Conservation (phyloP, 1,139 yeast genomes). For the Hemisphaericaspora xylanilytica region DNA sequence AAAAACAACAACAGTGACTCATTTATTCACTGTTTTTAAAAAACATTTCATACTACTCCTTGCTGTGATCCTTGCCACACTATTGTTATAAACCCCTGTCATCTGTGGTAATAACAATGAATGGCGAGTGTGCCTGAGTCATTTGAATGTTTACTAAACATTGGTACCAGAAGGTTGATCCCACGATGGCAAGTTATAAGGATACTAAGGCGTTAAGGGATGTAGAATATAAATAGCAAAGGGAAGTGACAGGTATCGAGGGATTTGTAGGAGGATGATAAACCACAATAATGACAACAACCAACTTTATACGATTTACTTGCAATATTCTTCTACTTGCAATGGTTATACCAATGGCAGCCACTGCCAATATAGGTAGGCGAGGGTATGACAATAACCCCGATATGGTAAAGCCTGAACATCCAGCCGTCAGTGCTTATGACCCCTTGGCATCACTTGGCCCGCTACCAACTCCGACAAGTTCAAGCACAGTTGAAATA, state of each 20-base stretch:
- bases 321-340: neutral
- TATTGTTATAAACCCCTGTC: no score
- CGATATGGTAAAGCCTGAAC: neutral
- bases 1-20: no score
- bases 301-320: neutral
- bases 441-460: constrained; percentile 2
- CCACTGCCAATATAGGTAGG: neutral
- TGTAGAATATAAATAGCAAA: neutral
- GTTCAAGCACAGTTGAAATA: no score
- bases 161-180: neutral
- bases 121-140: neutral
- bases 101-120: neutral
- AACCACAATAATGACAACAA: neutral
- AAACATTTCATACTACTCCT: no score
- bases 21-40: no score
- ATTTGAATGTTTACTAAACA: neutral
- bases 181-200: neutral
- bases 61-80: no score
- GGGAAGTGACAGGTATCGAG: neutral
- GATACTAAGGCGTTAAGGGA: neutral
- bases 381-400: neutral
- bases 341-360: neutral
- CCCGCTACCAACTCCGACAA: no score
- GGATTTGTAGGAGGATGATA: neutral
- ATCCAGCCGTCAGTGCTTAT: neutral